Evolutionary conservation across 2,329 filamentous ascomycete genomes (phyloP).

Genomic region (Fusarium goolgardi): DNA sequence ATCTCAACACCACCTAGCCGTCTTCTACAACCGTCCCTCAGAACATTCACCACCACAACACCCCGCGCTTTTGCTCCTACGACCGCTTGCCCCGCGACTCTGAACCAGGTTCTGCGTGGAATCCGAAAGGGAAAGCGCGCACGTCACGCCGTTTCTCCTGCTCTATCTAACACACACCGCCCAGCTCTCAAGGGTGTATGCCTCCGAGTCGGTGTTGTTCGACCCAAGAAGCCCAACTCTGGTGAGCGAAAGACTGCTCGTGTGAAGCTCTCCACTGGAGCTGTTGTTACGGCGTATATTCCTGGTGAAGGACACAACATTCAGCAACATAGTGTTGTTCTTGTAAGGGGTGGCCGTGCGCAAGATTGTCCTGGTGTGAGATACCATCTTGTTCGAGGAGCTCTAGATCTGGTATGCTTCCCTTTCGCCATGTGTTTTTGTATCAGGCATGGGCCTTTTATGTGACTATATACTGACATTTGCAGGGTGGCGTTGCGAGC

Average conservation of each 20-base stretch:
- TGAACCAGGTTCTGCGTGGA: slow-evolving; percentile 80
- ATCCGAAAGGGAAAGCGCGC: slow-evolving; percentile 83
- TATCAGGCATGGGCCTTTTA: not conserved
- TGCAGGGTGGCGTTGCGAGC: slow-evolving; percentile 87
- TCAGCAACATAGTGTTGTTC: slow-evolving; percentile 96
- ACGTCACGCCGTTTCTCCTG: slow-evolving; percentile 89
- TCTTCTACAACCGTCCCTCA: slow-evolving; percentile 47
- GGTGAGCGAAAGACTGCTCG: slow-evolving; percentile 96
- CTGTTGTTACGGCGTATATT: slow-evolving; percentile 91
- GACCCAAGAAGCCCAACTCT: slow-evolving; percentile 99
- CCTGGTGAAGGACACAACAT: slow-evolving; percentile 98
- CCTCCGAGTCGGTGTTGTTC: slow-evolving; percentile 90
- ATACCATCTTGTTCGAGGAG: slow-evolving; percentile 92
- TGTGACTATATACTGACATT: slow-evolving; percentile 26
- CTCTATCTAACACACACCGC: slow-evolving; percentile 73
- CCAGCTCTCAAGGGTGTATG: slow-evolving; percentile 96
- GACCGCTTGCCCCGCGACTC: slow-evolving; percentile 68
- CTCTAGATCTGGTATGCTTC: slow-evolving; percentile 85
- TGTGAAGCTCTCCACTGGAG: slow-evolving; percentile 87
- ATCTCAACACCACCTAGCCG: slow-evolving; percentile 33
- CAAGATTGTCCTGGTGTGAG: slow-evolving; percentile 99
- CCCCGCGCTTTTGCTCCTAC: slow-evolving; percentile 55
- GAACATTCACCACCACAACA: slow-evolving; percentile 45
- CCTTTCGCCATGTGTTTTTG: not conserved
- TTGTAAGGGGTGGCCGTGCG: slow-evolving; percentile 90